Base-by-base conservation (phyloP, 2,329 filamentous ascomycete species). In the Cordyceps cicadae region DNA sequence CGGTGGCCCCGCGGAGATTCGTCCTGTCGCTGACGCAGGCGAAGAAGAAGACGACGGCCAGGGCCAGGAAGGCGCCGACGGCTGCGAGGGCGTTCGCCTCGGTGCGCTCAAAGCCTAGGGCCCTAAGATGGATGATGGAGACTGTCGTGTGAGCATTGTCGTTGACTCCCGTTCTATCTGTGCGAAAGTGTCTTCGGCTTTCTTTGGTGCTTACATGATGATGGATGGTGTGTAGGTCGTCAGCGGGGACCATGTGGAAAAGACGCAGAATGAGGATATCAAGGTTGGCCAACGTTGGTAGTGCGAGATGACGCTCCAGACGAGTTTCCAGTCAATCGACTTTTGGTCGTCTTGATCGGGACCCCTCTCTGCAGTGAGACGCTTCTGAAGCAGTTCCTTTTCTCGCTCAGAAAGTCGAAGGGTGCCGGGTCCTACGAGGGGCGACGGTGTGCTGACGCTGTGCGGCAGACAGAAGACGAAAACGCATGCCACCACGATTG, bases 201-300 rank as follows among this genome's bases (percentile, higher is more conserved):
- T n/a, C n/a, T n/a, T n/a, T n/a, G n/a, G 29, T 21, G 37, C 50
- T 66, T 58, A 74, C 73, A 75, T 70, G 48, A 76, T 74, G 61
- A 79, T 77, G 3, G 74, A 74, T 0, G 79, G 79, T 0, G 78
- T 81, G 62, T 81, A 82, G 0, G 78, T 81, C 0, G 76, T 81
- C 11, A 81, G 66, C 0, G 79, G 77, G 9, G 76, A 77, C 78
- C 79, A 82, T 0, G 79, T 81, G 1, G 78, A 77, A 62, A 82
- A 82, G 5, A 80, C 78, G 19, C 73, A 75, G 53, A 78, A 79
- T 0, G 79, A 80, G 5, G 77, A 75, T 34, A 81, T 66, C 60
- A 78, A 81, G 56, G 79, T 76, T 6, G 74, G 76, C 78, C 78
- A 81, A 60, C 78, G 74, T 15, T 69, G 72, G 59, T 77, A 74